Evolutionary conservation across 106 monocot species (phyloP).

Genomic region (Alisma plantagoaquatica): DNA sequence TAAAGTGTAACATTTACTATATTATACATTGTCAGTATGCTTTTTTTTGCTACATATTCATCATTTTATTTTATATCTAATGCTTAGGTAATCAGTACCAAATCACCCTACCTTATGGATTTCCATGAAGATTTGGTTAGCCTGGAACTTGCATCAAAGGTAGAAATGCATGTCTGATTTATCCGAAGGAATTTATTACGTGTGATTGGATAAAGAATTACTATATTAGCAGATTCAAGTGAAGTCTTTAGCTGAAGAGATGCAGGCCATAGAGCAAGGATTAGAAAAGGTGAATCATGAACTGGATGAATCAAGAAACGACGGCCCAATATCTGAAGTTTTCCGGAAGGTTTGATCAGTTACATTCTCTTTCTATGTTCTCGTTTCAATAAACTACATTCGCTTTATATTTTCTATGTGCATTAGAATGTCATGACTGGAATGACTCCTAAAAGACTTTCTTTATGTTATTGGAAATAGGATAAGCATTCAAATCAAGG

Average conservation of each 20-base stretch:
- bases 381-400: too few relatives aligned
- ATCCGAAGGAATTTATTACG: too few relatives aligned
- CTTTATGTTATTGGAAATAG: too few relatives aligned
- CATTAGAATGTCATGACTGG: too few relatives aligned
- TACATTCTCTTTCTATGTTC: too few relatives aligned
- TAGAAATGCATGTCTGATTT: too few relatives aligned
- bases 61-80: neutral
- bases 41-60: neutral
- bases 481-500: too few relatives aligned
- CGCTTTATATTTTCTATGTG: too few relatives aligned
- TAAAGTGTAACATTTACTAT: too few relatives aligned
- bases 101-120: slow-evolving; percentile 67
- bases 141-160: slow-evolving; percentile 89
- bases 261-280: slow-evolving; percentile 66
- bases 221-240: slow-evolving; percentile 22
- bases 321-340: slow-evolving; percentile 68
- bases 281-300: slow-evolving; percentile 67
- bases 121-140: slow-evolving; percentile 65
- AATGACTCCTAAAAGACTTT: too few relatives aligned
- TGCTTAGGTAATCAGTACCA: slow-evolving; percentile 65
- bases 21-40: too few relatives aligned
- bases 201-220: too few relatives aligned
- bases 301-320: slow-evolving; percentile 63
- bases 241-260: slow-evolving; percentile 62
- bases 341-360: slow-evolving; percentile 69